Evolutionary conservation across 345 rosid genomes (phyloP).

Genomic region (Salix viminalis): DNA sequence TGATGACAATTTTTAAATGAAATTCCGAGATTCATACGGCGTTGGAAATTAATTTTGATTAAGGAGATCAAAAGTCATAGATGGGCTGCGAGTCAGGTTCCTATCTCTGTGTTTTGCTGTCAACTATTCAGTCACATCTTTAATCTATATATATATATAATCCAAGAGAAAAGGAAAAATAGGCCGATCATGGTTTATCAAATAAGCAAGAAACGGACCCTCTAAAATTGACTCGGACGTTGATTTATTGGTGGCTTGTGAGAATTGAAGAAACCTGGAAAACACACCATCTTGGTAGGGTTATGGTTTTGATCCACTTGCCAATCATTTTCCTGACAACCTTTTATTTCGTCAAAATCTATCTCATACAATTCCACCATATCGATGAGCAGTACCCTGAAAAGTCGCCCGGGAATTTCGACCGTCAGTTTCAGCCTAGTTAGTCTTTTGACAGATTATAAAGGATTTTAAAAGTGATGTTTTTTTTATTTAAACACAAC

Average conservation of each 20-base stretch:
- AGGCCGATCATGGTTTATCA: not conserved
- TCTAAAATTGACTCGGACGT: not conserved
- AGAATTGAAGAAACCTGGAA: not conserved
- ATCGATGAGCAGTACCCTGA: not conserved
- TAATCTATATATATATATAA: too few species aligned
- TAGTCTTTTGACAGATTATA: not conserved
- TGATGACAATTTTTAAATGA: not conserved
- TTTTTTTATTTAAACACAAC: too few species aligned
- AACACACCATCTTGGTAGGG: not conserved
- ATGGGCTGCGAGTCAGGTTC: not conserved
- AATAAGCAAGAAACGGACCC: not conserved
- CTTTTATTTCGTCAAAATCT: too few species aligned
- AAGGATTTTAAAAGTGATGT: too few species aligned
- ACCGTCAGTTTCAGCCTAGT: not conserved
- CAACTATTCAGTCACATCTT: not conserved
- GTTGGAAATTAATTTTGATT: not conserved
- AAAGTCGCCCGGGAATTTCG: not conserved
- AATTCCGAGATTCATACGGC: not conserved
- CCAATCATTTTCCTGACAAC: too few species aligned
- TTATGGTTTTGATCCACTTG: not conserved
- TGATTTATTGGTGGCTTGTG: not conserved
- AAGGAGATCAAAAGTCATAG: not conserved
- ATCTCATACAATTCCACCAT: too few species aligned
- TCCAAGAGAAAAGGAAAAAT: too few species aligned
- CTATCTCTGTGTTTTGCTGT: not conserved